These are phyloP conservation scores for Liriodendron chinense DNA, from an alignment of 164 flowering plant species.

Conservation along the genomic window DNA sequence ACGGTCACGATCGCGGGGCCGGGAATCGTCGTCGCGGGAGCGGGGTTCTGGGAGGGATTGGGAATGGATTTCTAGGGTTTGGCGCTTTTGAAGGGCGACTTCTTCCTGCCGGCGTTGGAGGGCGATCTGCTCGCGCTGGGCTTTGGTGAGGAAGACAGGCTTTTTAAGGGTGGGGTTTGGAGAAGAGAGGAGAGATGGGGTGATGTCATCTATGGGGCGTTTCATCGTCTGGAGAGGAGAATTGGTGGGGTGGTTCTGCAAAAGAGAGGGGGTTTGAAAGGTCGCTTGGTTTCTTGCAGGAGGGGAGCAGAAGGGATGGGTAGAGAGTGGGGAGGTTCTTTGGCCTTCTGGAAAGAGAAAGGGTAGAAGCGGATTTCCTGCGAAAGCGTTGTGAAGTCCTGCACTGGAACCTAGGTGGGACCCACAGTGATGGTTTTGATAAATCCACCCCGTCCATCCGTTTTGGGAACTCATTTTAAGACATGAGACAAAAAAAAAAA, in stretches of 20 bases:
- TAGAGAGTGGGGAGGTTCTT: neutral
- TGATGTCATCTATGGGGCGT: conserved; percentile 20
- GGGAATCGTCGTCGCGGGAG: conserved; percentile 8
- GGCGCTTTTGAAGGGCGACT: conserved; percentile 37
- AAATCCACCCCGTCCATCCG: too few species aligned
- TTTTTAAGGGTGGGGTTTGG: conserved; percentile 17
- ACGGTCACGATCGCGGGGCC: conserved; percentile 21
- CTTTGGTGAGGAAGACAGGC: conserved; percentile 71
- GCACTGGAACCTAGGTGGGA: too few species aligned
- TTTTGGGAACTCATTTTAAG: too few species aligned
- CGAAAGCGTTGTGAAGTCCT: too few species aligned
- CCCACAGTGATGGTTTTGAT: too few species aligned
- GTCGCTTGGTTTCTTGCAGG: conserved; percentile 23
- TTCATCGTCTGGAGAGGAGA: conserved; percentile 18
- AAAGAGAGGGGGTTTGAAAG: neutral
- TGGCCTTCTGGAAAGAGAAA: too few species aligned
- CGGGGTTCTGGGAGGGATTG: conserved; percentile 8
- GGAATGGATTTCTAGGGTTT: conserved; percentile 13
- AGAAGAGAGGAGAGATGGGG: conserved; percentile 1
- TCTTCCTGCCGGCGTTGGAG: conserved; percentile 58
- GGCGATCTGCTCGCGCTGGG: conserved; percentile 70
- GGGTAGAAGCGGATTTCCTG: too few species aligned
- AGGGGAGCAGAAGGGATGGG: conserved; percentile 7
- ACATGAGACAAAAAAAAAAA: too few species aligned
- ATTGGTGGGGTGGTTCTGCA: neutral